These are phyloP conservation scores for Funneliformis mosseae DNA, from an alignment of 192 early-diverging fungal species.

Conservation along the genomic window DNA sequence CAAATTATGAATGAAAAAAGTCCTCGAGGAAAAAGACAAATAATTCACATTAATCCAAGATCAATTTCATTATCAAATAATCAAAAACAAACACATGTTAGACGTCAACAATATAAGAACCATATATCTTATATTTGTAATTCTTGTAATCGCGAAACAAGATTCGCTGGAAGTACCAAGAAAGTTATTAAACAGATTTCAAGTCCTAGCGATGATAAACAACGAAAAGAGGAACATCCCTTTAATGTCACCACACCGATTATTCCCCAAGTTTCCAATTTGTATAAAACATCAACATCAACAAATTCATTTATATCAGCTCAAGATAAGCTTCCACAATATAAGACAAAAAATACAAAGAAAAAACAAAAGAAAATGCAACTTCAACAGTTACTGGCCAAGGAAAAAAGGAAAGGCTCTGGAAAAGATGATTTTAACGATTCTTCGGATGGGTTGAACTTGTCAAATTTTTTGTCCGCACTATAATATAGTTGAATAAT, in stretches of 20 bases:
- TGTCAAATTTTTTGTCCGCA: constrained; percentile 7
- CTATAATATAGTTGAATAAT: neutral
- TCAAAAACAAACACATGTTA: constrained; percentile 31
- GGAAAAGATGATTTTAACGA: neutral
- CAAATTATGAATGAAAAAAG: neutral
- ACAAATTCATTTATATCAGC: neutral
- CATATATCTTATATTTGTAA: constrained; percentile 44
- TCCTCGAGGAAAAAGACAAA: constrained; percentile 30
- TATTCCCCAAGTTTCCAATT: neutral
- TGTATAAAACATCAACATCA: neutral
- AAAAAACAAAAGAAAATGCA: constrained; percentile 11
- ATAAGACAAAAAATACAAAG: neutral
- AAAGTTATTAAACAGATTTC: neutral
- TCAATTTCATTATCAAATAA: neutral
- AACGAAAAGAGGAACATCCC: neutral
- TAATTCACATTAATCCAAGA: constrained; percentile 31
- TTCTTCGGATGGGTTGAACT: neutral
- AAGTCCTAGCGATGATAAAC: neutral
- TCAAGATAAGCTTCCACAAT: neutral
- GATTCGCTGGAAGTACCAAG: constrained; percentile 39
- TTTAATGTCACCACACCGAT: neutral
- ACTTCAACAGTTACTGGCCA: constrained; percentile 10
- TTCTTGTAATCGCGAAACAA: constrained; percentile 40
- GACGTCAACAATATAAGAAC: constrained; percentile 29
- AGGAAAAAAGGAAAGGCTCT: constrained; percentile 10